These are phyloP conservation scores for Talaromyces sp. DNA, from an alignment of 2,329 filamentous ascomycete species.

Conservation along the genomic window DNA sequence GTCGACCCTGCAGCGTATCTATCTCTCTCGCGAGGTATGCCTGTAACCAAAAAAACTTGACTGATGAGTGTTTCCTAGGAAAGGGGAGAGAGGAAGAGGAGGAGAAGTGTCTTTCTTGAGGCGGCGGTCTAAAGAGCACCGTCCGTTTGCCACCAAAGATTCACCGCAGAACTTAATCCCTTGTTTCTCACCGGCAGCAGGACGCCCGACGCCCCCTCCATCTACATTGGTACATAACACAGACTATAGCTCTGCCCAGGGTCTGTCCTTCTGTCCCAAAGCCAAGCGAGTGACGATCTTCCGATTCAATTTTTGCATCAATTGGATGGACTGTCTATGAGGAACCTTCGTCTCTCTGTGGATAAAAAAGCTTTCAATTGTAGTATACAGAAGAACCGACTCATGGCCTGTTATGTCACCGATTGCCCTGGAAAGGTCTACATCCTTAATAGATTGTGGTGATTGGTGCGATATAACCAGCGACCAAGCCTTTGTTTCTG, in stretches of 20 bases:
- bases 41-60: not conserved
- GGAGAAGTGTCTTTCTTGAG: not conserved
- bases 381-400: not conserved
- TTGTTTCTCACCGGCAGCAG: not conserved
- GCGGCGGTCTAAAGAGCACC: not conserved
- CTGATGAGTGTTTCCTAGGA: not conserved
- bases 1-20: not conserved
- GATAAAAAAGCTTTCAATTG: not conserved
- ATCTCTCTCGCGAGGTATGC: not conserved
- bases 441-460: not conserved
- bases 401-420: not conserved
- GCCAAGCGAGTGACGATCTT: not conserved
- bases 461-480: not conserved
- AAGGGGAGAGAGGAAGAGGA: not conserved
- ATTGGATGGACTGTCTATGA: not conserved
- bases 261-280: not conserved
- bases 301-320: not conserved
- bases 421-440: not conserved
- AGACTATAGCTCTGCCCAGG: not conserved
- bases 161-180: not conserved
- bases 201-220: not conserved
- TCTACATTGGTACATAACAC: not conserved
- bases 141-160: not conserved
- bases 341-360: not conserved
- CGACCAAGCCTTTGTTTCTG: not conserved